These are phyloP conservation scores for Rhododendron mucronatum DNA, from an alignment of 148 eudicot genomes.

Conservation along the genomic window DNA sequence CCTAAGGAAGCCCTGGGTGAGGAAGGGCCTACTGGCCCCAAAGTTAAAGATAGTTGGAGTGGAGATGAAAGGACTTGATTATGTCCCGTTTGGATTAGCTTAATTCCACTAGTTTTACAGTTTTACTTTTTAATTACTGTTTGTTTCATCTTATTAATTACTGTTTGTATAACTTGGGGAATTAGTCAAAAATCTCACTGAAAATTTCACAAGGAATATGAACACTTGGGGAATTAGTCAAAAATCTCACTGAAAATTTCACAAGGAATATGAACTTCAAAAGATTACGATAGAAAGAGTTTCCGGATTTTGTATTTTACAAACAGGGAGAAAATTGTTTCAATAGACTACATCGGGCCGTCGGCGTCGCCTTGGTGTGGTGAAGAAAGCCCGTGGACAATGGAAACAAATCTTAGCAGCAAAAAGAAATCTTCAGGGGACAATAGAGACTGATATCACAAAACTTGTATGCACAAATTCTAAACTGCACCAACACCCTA, in stretches of 20 bases:
- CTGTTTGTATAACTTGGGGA: not conserved
- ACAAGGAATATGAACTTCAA: not conserved
- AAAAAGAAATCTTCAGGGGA: not conserved
- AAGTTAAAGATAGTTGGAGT: not conserved
- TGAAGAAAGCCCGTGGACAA: not conserved
- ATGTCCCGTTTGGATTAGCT: not conserved
- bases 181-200: not conserved
- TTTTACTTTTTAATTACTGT: not conserved
- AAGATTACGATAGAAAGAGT: not conserved
- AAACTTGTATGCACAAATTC: not conserved
- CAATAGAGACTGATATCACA: not conserved
- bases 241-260: not conserved
- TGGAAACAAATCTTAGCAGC: too few species aligned
- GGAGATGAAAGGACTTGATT: not conserved
- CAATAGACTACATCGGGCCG: not conserved
- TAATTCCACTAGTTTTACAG: not conserved
- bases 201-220: not conserved
- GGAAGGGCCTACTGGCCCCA: slow-evolving; percentile 5
- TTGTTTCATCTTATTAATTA: too few species aligned
- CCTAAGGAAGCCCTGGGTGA: slow-evolving; percentile 20
- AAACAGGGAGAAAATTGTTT: not conserved
- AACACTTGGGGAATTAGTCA: not conserved
- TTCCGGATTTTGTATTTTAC: not conserved
- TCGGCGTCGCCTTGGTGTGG: not conserved
- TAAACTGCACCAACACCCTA: not conserved